These are phyloP conservation scores for Aspergillus campestris DNA, from an alignment of 495 filamentous ascomycete genomes.

Conservation along the genomic window DNA sequence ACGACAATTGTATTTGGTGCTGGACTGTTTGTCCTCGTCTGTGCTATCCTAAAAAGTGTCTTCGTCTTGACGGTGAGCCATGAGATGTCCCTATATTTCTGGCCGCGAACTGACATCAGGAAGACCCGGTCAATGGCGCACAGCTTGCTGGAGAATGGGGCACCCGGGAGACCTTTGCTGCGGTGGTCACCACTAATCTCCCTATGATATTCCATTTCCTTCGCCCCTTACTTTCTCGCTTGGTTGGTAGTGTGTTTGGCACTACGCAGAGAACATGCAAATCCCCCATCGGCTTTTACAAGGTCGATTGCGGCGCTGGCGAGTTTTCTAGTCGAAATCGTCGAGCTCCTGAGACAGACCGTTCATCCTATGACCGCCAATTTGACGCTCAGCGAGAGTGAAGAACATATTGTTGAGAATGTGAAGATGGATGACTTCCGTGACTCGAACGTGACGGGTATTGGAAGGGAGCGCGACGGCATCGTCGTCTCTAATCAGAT, in stretches of 20 bases:
- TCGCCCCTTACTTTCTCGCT: conserved; percentile 31
- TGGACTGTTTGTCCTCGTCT: conserved; percentile 42
- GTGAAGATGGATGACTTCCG: conserved; percentile 31
- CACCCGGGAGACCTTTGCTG: conserved; percentile 44
- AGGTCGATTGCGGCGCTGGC: conserved; percentile 16
- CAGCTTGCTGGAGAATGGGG: conserved; percentile 41
- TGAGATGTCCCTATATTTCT: too few species aligned
- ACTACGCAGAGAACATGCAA: conserved; percentile 22
- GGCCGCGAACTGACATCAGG: background rate
- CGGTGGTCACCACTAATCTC: conserved; percentile 43
- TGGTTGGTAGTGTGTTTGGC: conserved; percentile 22
- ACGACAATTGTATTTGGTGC: conserved; percentile 40
- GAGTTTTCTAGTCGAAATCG: conserved; percentile 32
- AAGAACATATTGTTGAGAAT: conserved; percentile 38
- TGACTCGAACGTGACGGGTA: background rate
- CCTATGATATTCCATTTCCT: conserved; percentile 47
- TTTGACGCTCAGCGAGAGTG: conserved; percentile 42
- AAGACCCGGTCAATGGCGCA: conserved; percentile 41
- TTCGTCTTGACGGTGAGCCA: conserved; percentile 34
- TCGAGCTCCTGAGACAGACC: conserved; percentile 28
- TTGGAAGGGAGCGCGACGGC: background rate
- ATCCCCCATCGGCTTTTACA: conserved; percentile 12
- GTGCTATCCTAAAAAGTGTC: conserved; percentile 38
- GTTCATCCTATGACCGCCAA: conserved; percentile 37
- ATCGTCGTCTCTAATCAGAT: conserved; percentile 25